These are phyloP conservation scores for Paragyromitra xinjiangensis DNA, from an alignment of 495 filamentous ascomycete species.

Conservation along the genomic window DNA sequence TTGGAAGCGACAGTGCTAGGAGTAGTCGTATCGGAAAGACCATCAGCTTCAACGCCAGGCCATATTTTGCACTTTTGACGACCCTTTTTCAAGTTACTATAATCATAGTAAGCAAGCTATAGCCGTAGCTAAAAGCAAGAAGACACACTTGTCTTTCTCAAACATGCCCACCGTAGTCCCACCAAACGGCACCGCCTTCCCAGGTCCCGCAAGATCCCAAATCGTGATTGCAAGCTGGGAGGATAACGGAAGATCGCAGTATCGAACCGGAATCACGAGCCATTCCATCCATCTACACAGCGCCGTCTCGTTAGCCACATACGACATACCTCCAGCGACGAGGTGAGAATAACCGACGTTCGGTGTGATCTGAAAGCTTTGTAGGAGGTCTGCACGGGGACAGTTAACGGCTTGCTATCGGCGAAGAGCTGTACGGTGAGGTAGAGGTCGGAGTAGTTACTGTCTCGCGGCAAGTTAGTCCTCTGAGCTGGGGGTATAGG, in stretches of 20 bases:
- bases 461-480: conserved; percentile 38
- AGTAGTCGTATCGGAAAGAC: conserved; percentile 79
- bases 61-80: conserved; percentile 90
- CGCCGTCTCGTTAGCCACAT: conserved; percentile 48
- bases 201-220: conserved; percentile 88
- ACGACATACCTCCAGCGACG: background rate
- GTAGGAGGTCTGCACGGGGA: conserved; percentile 90
- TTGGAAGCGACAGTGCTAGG: conserved; percentile 65
- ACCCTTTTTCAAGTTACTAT: conserved; percentile 78
- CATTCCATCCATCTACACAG: conserved; percentile 86
- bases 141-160: conserved; percentile 78
- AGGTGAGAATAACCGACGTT: conserved; percentile 57
- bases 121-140: background rate
- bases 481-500: background rate
- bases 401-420: conserved; percentile 91
- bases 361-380: conserved; percentile 82
- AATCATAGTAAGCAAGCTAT: conserved; percentile 2
- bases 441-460: conserved; percentile 79
- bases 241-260: conserved; percentile 78
- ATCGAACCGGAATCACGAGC: conserved; percentile 84
- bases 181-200: conserved; percentile 79
- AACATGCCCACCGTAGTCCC: conserved; percentile 91
- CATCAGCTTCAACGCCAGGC: conserved; percentile 83
- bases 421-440: conserved; percentile 94
- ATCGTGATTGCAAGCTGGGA: conserved; percentile 90